phyloP scores from a whole-genome alignment of 495 filamentous ascomycete species.

The Eremomyces bilateralis region DNA sequence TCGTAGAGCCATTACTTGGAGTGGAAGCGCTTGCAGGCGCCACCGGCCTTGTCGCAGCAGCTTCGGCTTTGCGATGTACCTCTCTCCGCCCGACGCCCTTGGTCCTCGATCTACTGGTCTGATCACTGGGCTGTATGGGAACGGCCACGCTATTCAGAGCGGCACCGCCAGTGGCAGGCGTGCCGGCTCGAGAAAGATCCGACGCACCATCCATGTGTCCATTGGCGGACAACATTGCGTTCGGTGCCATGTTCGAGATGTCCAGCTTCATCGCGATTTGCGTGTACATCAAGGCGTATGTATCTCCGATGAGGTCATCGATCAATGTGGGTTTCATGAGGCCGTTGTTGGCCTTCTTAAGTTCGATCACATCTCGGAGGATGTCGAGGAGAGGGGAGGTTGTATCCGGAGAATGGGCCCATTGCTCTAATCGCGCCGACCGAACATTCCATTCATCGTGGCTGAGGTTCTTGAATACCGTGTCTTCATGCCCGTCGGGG shows the following conservation, averaged over 20 bases:
- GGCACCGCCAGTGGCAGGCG: background rate
- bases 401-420: conserved; percentile 23
- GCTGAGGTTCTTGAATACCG: conserved; percentile 55
- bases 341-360: conserved; percentile 75
- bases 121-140: background rate
- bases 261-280: conserved; percentile 7
- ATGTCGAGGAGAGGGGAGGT: conserved; percentile 37
- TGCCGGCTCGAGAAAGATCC: too few relatives aligned
- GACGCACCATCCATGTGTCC: conserved; percentile 15
- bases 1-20: too few relatives aligned
- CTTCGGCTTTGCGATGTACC: conserved; percentile 39
- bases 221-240: conserved; percentile 5
- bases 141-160: conserved; percentile 8
- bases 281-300: conserved; percentile 59
- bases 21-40: background rate
- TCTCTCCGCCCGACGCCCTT: conserved; percentile 43
- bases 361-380: conserved; percentile 62
- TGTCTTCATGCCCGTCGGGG: conserved; percentile 43
- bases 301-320: conserved; percentile 76
- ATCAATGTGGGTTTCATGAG: conserved; percentile 67
- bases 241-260: conserved; percentile 1
- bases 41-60: conserved; percentile 22
- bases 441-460: conserved; percentile 57
- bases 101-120: conserved; percentile 17
- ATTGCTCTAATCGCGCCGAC: conserved; percentile 30